Conservation (phyloP, 257 asterid species). For the Schizonepeta tenuifolia region DNA sequence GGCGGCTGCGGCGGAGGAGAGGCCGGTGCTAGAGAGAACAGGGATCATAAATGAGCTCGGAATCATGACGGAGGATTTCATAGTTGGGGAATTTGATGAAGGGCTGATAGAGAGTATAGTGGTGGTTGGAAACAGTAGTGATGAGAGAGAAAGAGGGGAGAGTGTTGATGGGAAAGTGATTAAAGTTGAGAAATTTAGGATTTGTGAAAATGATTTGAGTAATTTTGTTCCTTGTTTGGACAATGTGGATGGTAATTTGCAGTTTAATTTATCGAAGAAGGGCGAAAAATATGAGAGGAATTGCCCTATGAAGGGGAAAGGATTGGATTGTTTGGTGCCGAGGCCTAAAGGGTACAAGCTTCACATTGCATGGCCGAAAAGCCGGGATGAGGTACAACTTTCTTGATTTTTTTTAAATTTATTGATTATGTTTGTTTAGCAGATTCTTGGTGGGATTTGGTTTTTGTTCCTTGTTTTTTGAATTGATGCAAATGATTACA, state of each 20-base stretch:
- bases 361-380: slow-evolving; percentile 68
- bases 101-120: slow-evolving; percentile 44
- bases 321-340: slow-evolving; percentile 59
- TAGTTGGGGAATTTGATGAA: slow-evolving; percentile 60
- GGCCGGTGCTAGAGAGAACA: slow-evolving; percentile 50
- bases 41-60: slow-evolving; percentile 68
- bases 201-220: slow-evolving; percentile 48
- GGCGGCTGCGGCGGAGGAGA: not conserved
- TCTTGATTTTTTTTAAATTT: not conserved
- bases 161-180: slow-evolving; percentile 31
- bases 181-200: slow-evolving; percentile 47
- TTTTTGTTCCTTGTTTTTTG: not conserved
- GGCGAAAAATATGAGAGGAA: slow-evolving; percentile 35
- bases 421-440: not conserved
- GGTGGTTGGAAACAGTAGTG: slow-evolving; percentile 33
- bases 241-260: slow-evolving; percentile 39
- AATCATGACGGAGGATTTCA: slow-evolving; percentile 54
- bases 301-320: slow-evolving; percentile 49
- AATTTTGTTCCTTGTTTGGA: slow-evolving; percentile 58
- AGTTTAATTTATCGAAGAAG: slow-evolving; percentile 34
- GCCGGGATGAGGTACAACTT: slow-evolving; percentile 60
- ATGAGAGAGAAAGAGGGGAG: slow-evolving; percentile 28
- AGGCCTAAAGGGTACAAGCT: slow-evolving; percentile 63
- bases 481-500: not conserved
- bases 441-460: not conserved